A percentile compares a stretch with the other conserved stretches of the same genome.
phyloP scores from a whole-genome alignment of 2,329 filamentous ascomycete genomes.

The Botrytis galanthina region DNA sequence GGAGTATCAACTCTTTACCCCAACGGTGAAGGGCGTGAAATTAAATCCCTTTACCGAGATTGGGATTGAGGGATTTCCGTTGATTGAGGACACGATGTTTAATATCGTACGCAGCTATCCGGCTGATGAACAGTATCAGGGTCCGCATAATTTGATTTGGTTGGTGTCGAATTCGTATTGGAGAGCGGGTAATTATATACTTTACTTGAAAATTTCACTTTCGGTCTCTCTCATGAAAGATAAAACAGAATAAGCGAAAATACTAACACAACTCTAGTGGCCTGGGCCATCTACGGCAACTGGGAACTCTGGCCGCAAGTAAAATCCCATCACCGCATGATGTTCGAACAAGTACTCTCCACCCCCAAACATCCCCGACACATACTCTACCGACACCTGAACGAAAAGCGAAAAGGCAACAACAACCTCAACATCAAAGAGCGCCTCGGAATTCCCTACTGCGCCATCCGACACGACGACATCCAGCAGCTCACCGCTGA shows the following conservation, averaged over 20 bases:
- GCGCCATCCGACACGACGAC: conserved; percentile 1
- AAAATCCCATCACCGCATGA: conserved; percentile 3
- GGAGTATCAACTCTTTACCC: not conserved
- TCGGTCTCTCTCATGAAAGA: not conserved
- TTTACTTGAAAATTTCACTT: not conserved
- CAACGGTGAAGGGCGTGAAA: not conserved
- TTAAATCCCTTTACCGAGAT: not conserved
- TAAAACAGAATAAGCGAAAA: rapidly evolving
- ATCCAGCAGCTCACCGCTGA: conserved; percentile 16
- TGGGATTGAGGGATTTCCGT: not conserved
- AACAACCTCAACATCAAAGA: conserved; percentile 6
- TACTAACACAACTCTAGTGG: not conserved
- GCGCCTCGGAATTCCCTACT: conserved; percentile 2
- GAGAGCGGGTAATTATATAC: not conserved
- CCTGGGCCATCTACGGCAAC: conserved; percentile 9
- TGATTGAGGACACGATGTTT: not conserved
- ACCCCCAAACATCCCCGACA: not conserved
- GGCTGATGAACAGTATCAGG: not conserved
- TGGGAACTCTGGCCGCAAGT: not conserved
- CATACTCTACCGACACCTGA: not conserved
- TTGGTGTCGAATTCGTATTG: not conserved
- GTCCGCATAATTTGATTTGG: not conserved
- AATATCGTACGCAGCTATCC: conserved; percentile 2
- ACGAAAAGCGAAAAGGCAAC: not conserved
- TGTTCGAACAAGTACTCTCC: not conserved